Base-by-base conservation (phyloP, 495 filamentous ascomycete genomes). In the Amorphotheca resinae region DNA sequence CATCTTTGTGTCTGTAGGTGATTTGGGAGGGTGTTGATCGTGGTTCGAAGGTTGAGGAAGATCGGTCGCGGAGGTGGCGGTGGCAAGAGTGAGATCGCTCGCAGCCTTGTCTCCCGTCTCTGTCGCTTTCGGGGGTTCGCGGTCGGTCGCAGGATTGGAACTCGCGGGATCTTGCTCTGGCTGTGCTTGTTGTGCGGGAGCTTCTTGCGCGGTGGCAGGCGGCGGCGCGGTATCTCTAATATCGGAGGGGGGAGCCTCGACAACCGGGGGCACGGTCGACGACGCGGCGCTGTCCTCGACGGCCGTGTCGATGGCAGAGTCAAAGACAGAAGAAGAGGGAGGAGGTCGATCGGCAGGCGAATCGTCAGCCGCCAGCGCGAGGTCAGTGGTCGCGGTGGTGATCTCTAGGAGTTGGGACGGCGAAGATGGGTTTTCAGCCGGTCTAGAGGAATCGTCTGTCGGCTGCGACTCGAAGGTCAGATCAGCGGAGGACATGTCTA, bases 211-310 rank as follows among this genome's bases (percentile, higher is more conserved):
- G 35, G 31, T 20, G 4, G 30, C 21, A 12, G 22, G 35, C 15
- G 40, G 14, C 12, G 36, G n/a, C 1, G 33, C 16, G 1, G 40
- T 26, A 22, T 54, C 34, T 38, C 51, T 33, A 9, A 57, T 42
- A 39, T 53, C 54, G 23, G 54, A 57, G 18, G 53, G 48, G 33
- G 26, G 49, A 22, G 56, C 53, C 17, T 54, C 45, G 15, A 50
- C 41, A 15, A 53, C 35, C 6, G 53, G 48, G 23, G 51, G 51
- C 1, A 52, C 33, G 20, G 49, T 26, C 8, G 55, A 40, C 8
- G 43, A 8, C 2, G 33, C 44, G 12, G 45, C 16, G 2, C 31
- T 33, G 23, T 54, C 52, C 28, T 50, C 53, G n/a, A 54, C 22
- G 4, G 52, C 47, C 12, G 44, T 33, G 25, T 54, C 48, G 8